Evolutionary conservation across 2,329 filamentous ascomycete genomes (phyloP), one percentile per base, ranked within the genome.

Genomic region (Aspergillus viridinutans): DNA sequence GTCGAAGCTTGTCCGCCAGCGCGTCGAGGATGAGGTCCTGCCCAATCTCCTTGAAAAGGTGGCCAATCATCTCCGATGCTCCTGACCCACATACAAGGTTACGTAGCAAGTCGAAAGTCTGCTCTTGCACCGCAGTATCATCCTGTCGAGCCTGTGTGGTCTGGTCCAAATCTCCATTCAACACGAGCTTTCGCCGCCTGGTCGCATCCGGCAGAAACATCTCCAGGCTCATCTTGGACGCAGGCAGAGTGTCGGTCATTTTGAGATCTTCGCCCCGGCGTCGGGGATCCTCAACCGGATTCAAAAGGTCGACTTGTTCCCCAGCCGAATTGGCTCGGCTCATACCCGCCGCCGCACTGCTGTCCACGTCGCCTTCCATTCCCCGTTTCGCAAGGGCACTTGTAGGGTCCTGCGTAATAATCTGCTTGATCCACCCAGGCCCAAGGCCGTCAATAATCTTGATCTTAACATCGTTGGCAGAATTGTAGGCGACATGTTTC

Each of bases 41-140:
- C 1, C 90, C 90, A 49, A 97, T 81, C 55, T 87, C 83, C 57
- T 79, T 83, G 68, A 97, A 88, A 23, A 97, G 75, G 67, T 90
- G 87, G 68, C 96, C 92, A 59, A 97, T 91, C 85, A 97, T 93
- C 75, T 78, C 85, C 59, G 72, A 79, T 63, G 75, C 81, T 63
- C 73, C 84, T 64, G 73, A 78, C 58, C 87, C 85, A 56, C 88
- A 89, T 63, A 97, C 90, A 32, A 97, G 80, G 72, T 99, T 99
- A 54, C 93, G 85, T 60, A 99, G 85, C 64, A 97, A 88, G 65
- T 95, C 89, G 20, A 97, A 83, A 0, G 88, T 90, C 74, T 97
- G 92, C 70, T 96, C 91, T 74, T 97, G 93, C 28, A 97, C 89
- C 2, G 87, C 87, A 40, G 92, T 80, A 62, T 95, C 90, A 62